Conservation (phyloP, 1,139 yeast genomes). For the Pichia sp. region DNA sequence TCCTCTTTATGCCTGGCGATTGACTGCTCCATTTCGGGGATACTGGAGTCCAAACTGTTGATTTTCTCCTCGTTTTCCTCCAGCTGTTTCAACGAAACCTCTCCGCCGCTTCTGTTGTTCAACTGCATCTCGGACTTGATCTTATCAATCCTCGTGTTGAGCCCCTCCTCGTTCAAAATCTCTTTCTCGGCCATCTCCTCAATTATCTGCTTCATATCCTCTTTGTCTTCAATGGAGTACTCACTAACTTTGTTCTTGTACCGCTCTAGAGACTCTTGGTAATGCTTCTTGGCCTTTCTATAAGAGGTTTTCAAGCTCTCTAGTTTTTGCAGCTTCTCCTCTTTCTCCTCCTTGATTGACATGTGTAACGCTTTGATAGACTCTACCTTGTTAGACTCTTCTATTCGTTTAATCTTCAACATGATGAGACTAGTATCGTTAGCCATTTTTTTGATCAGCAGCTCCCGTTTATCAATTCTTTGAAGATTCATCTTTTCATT, state of each 20-base stretch:
- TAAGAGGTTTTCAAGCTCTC: slow-evolving; percentile 31
- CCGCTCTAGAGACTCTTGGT: slow-evolving; percentile 37
- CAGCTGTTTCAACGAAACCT: slow-evolving; percentile 37
- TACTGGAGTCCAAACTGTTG: slow-evolving; percentile 22
- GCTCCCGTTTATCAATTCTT: slow-evolving; percentile 5
- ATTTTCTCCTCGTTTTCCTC: slow-evolving; percentile 35
- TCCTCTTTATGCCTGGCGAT: slow-evolving; percentile 33
- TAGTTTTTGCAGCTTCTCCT: slow-evolving; percentile 32
- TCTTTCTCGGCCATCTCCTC: slow-evolving; percentile 36
- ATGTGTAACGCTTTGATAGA: slow-evolving; percentile 34
- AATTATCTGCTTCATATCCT: slow-evolving; percentile 41
- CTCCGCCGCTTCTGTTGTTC: slow-evolving; percentile 35
- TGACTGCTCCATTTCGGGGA: slow-evolving; percentile 36
- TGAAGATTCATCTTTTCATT: slow-evolving; percentile 16
- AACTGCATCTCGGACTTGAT: slow-evolving; percentile 37
- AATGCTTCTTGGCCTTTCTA: slow-evolving; percentile 32
- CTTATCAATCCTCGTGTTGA: slow-evolving; percentile 33
- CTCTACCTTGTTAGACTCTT: slow-evolving; percentile 36
- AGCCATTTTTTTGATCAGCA: slow-evolving; percentile 17
- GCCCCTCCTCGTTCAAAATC: slow-evolving; percentile 39
- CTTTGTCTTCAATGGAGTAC: slow-evolving; percentile 43
- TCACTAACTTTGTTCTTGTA: slow-evolving; percentile 36
- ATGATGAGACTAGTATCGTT: slow-evolving; percentile 14
- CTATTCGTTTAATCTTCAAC: slow-evolving; percentile 27
- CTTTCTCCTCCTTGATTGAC: slow-evolving; percentile 36